phyloP scores from a whole-genome alignment of 1,139 yeast species.

The Yamadazyma spencermartinsiae region DNA sequence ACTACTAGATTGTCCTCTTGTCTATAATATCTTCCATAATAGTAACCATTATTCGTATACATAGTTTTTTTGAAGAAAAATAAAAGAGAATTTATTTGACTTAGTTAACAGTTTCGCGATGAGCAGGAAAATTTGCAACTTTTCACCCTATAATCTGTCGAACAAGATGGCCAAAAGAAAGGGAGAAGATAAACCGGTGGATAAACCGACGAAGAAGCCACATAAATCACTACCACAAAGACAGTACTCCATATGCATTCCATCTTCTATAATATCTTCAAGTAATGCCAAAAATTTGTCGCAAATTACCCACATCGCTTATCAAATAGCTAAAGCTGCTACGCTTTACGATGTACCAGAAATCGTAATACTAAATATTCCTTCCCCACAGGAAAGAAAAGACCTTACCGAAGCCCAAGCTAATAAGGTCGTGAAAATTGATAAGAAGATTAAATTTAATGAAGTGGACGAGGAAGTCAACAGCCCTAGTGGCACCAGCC shows the following conservation, averaged over 20 bases:
- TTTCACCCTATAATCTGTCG: not conserved
- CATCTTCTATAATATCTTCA: conserved; percentile 54
- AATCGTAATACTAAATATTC: conserved; percentile 63
- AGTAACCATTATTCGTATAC: not conserved
- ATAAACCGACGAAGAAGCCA: conserved; percentile 34
- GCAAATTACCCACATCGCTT: conserved; percentile 71
- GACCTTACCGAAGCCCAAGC: conserved; percentile 18
- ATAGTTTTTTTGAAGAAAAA: not conserved
- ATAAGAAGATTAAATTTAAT: conserved; percentile 19
- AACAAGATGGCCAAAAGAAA: conserved; percentile 32
- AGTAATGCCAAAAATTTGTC: conserved; percentile 63
- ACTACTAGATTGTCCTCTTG: not conserved
- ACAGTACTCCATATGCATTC: conserved; percentile 58
- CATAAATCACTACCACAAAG: conserved; percentile 23
- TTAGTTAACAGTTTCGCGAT: too few species aligned
- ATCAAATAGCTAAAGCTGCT: conserved; percentile 78
- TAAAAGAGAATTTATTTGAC: too few species aligned
- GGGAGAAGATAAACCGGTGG: conserved; percentile 14
- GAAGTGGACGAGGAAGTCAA: conserved; percentile 9
- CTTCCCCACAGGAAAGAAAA: conserved; percentile 20
- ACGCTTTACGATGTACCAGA: conserved; percentile 70
- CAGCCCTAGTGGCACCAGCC: too few species aligned
- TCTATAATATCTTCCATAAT: not conserved
- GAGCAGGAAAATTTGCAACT: conserved; percentile 1
- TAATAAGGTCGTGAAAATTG: conserved; percentile 22